Evolutionary conservation across 1,284 basidiomycete genomes (phyloP), one percentile per base, ranked within the genome.

Genomic region (Trichosporon coremiiforme): DNA sequence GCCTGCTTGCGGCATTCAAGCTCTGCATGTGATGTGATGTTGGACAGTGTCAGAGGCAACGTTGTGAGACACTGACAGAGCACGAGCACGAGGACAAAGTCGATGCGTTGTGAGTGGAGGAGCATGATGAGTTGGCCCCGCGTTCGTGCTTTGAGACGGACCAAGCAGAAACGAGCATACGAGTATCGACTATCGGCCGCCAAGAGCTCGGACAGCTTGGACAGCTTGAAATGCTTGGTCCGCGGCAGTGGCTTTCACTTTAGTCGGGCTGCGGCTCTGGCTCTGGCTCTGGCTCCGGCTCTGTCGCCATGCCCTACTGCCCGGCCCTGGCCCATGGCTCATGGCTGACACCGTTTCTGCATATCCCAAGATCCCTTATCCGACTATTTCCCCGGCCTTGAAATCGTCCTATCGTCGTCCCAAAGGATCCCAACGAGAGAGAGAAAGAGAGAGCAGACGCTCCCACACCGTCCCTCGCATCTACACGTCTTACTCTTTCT

Each of bases 361-460:
- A n/a, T n/a, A n/a, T n/a, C 10, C 38, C n/a, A n/a, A 41, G 10
- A 12, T 6, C 12, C 57, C 57, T 60, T 60, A 60, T 60, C 57
- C 57, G 57, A 60, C n/a, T 33, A 60, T 60, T 33, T 60, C 57
- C 57, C 57, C 57, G 57, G 47, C 47, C 47, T 20, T 22, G 20
- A 53, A 53, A 20, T 53, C 47, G 47, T 53, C 47, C 47, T 53
- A 53, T 53, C 47, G 20, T 20, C 47, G 2, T 6, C 20, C 47
- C 47, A 22, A 9, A 15, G 20, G 9, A 4, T 9, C 1, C n/a
- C n/a, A n/a, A n/a, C n/a, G n/a, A n/a, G n/a, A n/a, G n/a, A n/a
- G n/a, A n/a, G n/a, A n/a, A n/a, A n/a, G n/a, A n/a, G n/a, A n/a
- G n/a, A n/a, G n/a, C n/a, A n/a, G n/a, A 31, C 6, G 12, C 29